Evolutionary conservation across 2,329 filamentous ascomycete species (phyloP), one percentile per base, ranked within the genome.

Genomic region (Ceratocystis variospora): DNA sequence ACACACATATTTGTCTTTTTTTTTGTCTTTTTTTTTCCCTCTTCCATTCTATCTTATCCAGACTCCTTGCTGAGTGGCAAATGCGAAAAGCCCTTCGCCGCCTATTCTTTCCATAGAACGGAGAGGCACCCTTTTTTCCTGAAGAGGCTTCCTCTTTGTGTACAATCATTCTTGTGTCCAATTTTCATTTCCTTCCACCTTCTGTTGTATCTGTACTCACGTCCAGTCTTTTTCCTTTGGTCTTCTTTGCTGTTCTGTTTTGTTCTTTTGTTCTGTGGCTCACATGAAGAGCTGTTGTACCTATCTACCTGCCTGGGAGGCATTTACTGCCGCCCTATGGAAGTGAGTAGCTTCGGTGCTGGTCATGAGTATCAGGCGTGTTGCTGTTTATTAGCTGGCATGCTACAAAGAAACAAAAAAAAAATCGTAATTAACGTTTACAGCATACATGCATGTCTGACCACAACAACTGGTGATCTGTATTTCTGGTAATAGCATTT

Each of bases 151-250:
- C 28, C 55, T 59, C 55, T 59, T 37, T 59, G 55, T 59, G 55
- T 59, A 59, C 55, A 59, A 59, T 19, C 55, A 59, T 59, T 59
- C 28, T 59, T 59, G 25, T 59, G 55, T 59, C 37, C 28, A 59
- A 59, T 59, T 59, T 59, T 17, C 55, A 37, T 37, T 33, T 59
- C n/a, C 41, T 61, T 31, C 57, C 57, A 25, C 37, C n/a, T 65
- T 25, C 19, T 59, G 44, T 46, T 57, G 48, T 46, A 57, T 59
- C 55, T 37, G 25, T 65, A 57, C 48, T 65, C 22, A n/a, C 50
- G 37, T n/a, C 44, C 33, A 41, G 33, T 61, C 55, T 22, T 41
- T 41, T 41, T 10, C 37, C 37, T 41, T 41, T 10, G 37, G 37
- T 12, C 15, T 12, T 22, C 41, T 8, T 37, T 64, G 28, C 44